Evolutionary conservation across 768 basidiomycete genomes (phyloP).

Genomic region (Favolaschia claudopus): DNA sequence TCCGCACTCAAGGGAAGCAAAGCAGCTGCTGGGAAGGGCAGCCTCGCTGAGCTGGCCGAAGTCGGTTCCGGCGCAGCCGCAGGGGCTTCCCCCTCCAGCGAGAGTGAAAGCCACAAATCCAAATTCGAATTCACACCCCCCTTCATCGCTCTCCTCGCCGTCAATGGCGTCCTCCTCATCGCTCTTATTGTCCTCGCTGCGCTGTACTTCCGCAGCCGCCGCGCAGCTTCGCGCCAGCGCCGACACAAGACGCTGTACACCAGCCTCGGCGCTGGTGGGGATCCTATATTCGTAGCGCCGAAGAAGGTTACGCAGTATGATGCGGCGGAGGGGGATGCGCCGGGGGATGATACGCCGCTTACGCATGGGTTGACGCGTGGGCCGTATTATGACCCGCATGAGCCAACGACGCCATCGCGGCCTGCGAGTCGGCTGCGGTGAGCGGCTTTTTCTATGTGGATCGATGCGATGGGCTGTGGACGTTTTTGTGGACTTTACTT

Average conservation of each 20-base stretch:
- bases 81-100: no score
- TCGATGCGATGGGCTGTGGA: no score
- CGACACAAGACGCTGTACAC: slow-evolving; percentile 21
- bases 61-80: slow-evolving; percentile 21
- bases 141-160: slow-evolving; percentile 30
- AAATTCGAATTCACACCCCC: slow-evolving; percentile 25
- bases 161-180: slow-evolving; percentile 28
- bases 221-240: slow-evolving; percentile 5
- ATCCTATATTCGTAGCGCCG: slow-evolving; percentile 21
- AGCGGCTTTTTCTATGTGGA: no score
- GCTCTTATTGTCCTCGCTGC: slow-evolving; percentile 25
- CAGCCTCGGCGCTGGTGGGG: slow-evolving; percentile 13
- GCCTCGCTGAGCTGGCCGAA: neutral
- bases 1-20: no score
- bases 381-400: slow-evolving; percentile 27
- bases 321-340: neutral
- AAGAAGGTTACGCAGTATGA: slow-evolving; percentile 9
- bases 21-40: no score
- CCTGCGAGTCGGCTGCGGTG: no score
- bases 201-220: slow-evolving; percentile 22
- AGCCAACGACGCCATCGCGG: no score
- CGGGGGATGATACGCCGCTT: slow-evolving; percentile 6
- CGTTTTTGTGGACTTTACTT: no score
- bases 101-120: slow-evolving; percentile 34
- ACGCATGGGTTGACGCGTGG: slow-evolving; percentile 22